Conservation (phyloP, 331 rosid genomes). For the Pyracantha coccinea region DNA sequence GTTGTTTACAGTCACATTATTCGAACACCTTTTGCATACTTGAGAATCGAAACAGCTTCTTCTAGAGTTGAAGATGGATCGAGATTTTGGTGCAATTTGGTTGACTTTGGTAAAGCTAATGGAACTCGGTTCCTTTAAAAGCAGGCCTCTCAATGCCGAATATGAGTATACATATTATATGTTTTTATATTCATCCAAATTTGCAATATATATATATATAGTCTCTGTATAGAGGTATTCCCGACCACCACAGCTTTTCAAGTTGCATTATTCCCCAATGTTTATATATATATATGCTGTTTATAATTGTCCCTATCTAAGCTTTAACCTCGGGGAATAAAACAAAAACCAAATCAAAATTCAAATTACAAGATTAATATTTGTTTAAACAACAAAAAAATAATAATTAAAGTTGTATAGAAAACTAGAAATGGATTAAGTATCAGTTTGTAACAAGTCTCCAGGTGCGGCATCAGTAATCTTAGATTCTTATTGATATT, state of each 20-base stretch:
- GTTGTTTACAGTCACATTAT: neutral
- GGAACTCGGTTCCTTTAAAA: constrained; percentile 18
- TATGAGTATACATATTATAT: constrained; percentile 14
- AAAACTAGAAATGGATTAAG: neutral
- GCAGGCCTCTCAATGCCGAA: constrained; percentile 38
- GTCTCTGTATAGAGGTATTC: neutral
- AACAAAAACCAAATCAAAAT: neutral
- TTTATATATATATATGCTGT: constrained; percentile 13
- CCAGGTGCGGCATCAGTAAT: neutral
- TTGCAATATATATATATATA: neutral
- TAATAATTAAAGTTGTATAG: too few species aligned
- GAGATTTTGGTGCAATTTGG: constrained; percentile 2
- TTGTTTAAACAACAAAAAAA: too few species aligned
- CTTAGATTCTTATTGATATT: neutral
- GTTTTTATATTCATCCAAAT: neutral
- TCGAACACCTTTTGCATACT: neutral
- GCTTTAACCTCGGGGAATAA: constrained; percentile 9
- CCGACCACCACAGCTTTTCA: constrained; percentile 32
- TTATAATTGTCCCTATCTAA: constrained; percentile 9
- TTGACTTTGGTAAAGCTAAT: constrained; percentile 12
- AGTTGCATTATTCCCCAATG: constrained; percentile 28
- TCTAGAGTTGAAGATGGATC: neutral
- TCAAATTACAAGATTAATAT: too few species aligned
- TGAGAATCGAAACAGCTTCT: neutral
- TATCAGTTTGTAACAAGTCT: constrained; percentile 3